Evolutionary conservation across 176 grass and related monocot species (phyloP), one percentile per base, ranked within the genome.

Genomic region (Eleusine coracana): DNA sequence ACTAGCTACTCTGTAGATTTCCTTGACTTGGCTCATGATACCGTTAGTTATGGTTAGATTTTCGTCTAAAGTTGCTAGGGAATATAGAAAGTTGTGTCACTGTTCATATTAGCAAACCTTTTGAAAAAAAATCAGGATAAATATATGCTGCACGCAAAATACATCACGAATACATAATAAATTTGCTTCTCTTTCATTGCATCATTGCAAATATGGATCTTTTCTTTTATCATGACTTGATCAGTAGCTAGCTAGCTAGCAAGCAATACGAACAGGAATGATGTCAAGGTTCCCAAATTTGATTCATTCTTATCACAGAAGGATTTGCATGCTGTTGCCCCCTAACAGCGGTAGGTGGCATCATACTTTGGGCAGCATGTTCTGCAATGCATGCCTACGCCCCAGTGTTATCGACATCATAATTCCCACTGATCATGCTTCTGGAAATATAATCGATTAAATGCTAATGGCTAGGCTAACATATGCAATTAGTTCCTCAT

Each of bases 331-430:
- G 75, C 23, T 64, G 75, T 79, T 83, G 84, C 80, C 69, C 65
- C 72, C 80, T 83, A 83, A 87, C 51, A 79, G 41, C 75, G 80
- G 74, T 90, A 90, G 84, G 88, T 87, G 80, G 88, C 75, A 90
- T 75, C 80, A 90, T 90, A 75, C 74, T 79, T 90, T 73, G 80
- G n/a, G 74, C 74, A 79, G 3, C 68, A 79, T 83, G 68, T 79
- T 82, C 78, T 86, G 84, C 83, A 86, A 86, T 83, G 79, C 74
- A 86, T 90, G 84, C 68, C 79, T 79, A 90, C 74, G 41, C 39
- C 68, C 29, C 61, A 83, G 79, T 69, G 80, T 87, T 75, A 79
- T 90, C 62, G 80, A 86, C 84, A 90, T 90, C 88, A 90, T 90
- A 90, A 90, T 87, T 68, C 75, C 34, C 55, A 69, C 75, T 75